Base-by-base conservation (phyloP, 2,329 filamentous ascomycete species). In the Cladophialophora carrionii region DNA sequence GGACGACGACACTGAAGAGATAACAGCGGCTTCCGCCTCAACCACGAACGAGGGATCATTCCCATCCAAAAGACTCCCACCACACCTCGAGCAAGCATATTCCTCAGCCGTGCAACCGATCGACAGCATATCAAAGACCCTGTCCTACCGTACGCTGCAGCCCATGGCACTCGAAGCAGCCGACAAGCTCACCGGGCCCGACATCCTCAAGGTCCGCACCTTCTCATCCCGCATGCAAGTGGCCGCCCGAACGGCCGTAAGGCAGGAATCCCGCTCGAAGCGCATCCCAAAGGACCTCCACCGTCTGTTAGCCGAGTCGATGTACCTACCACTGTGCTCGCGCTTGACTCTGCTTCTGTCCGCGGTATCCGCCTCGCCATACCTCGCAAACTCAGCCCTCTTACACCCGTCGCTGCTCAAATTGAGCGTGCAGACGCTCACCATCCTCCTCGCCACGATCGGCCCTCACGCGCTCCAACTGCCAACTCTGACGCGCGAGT, bases 271-370 rank as follows among this genome's bases (percentile, higher is more conserved):
- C 67, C 81, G 84, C 56, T 83, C 81, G 56, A 82, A 82, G 62
- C 82, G 87, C 3, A 88, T 89, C 14, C 85, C 89, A 10, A 96
- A 96, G 73, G 88, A 88, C 8, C 87, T 96, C 0, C 89, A 93
- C 46, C 86, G 88, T 57, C 80, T 96, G 29, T 86, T 98, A 29
- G 85, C 88, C 0, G 82, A 87, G 0, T 85, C 84, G 17, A 95
- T 97, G 81, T 97, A 98, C 84, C 90, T 90, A 69, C 94, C 95
- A 0, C 82, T 99, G 9, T 89, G 90, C 0, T 90, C 89, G 0
- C 88, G 91, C 49, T 96, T 95, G 78, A 90, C 89, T 74, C 82
- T 90, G 2, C 43, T 70, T 48, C 37, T 73, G 32, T 59, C 65
- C n/a, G 53, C 61, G 26, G 46, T 70, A 60, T 62, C 54, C 48